Base-by-base conservation (phyloP, 1,139 yeast species). In the Candida sanyaensis region DNA sequence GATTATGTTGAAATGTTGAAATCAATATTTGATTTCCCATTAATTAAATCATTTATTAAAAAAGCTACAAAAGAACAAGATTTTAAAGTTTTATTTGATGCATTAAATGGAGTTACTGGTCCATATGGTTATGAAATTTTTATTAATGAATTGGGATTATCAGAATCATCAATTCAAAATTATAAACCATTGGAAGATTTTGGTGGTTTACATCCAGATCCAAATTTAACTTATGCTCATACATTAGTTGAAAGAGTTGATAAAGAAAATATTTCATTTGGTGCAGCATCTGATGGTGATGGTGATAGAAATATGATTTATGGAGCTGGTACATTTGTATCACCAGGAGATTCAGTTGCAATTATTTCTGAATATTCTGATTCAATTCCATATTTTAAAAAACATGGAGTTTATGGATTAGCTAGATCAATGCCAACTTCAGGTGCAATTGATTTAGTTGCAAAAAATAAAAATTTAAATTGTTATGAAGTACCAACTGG, bases 351-450 rank as follows among this genome's bases (percentile, higher is more conserved):
- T 68, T 88, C 97, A 6, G 98, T 93, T 31, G 99, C 99, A 41
- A 92, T 93, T 58, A 93, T 93, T 65, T 92, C 98, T 23, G 98
- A 93, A 71, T 88, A 93, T 63, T 93, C 96, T 9, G 79, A 80
- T 50, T 80, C 80, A 54, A 93, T 93, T 58, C 99, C 99, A 13
- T 93, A 92, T 72, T 93, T 95, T 73, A 77, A 81, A 59, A 82
- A 86, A 60, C 83, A 84, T 53, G 98, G 98, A 41, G 87, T 92
- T 33, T 80, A 87, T 61, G 99, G 99, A 5, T 77, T 93, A 48
- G 99, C 99, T n/a, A 83, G 99, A 65, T 89, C 97, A 12, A 93
- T 93, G 97, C 99, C 99, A 48, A 93, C 99, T 5, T 86, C 96
- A 6, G 91, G 91, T 36, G 99, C 99, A 32, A 80, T 93, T 59